Conservation (phyloP, 371 early-diverging fungal genomes). For the Mycotypha africana region DNA sequence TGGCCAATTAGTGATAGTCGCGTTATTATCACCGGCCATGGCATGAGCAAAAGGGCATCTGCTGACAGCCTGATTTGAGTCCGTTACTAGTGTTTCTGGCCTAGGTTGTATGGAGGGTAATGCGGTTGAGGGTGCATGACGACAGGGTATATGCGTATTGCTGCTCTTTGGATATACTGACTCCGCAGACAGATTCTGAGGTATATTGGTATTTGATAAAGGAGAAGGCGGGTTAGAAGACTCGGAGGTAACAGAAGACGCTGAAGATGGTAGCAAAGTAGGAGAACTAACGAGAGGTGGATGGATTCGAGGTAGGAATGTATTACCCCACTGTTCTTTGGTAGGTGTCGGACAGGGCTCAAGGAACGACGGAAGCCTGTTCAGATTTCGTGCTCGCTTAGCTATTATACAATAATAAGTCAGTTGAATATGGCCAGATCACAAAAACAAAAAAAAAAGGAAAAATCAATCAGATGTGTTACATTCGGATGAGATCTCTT, state of each 20-base stretch:
- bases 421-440: too few relatives aligned
- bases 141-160: background rate
- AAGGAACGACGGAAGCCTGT: constrained; percentile 6
- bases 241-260: constrained; percentile 11
- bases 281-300: background rate
- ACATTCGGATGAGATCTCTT: too few relatives aligned
- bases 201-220: background rate
- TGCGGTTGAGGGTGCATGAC: background rate
- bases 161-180: too few relatives aligned
- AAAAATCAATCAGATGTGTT: too few relatives aligned
- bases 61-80: background rate
- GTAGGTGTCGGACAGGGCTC: constrained; percentile 4
- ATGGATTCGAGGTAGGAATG: background rate
- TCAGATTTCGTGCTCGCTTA: too few relatives aligned
- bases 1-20: too few relatives aligned
- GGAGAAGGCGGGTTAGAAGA: constrained; percentile 13
- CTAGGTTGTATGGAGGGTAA: constrained; percentile 1
- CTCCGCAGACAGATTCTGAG: too few relatives aligned
- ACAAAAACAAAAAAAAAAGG: too few relatives aligned
- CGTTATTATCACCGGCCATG: background rate
- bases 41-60: background rate
- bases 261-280: constrained; percentile 5
- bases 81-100: background rate
- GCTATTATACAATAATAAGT: too few relatives aligned
- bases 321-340: background rate